Evolutionary conservation across 306 rosid genomes (phyloP), one percentile per base, ranked within the genome.

Genomic region (Rubus parviflorus): DNA sequence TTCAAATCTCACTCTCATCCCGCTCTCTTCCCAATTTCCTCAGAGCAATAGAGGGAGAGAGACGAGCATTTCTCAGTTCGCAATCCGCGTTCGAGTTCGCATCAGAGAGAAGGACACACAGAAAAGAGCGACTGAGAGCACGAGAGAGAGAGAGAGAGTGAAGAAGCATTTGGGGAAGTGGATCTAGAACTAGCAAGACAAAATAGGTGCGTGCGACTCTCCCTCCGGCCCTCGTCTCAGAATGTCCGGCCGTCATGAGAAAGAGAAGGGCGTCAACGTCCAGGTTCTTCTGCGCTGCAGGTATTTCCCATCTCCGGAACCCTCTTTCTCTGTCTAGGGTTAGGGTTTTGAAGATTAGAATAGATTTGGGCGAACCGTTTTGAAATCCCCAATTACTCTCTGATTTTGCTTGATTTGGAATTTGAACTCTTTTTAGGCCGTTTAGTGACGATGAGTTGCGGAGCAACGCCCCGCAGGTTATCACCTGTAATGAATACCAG

Each of bases 271-370:
- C 22, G 98, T 94, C 49, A 94, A 94, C 69, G 98, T 94, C 78
- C 98, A 94, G 75, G 98, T 94, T 52, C 98, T 94, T 67, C 97
- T 94, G 45, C 96, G 97, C 52, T 94, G 98, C 94, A 86, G 98
- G 98, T 93, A 82, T 6, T 40, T 37, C n/a, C 16, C 14, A 13
- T 30, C 9, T 30, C 17, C 5, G 14, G 8, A 17, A n/a, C 48
- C 38, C 5, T 6, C 4, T 75, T 7, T 30, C 10, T 5, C 4
- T 12, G 3, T 11, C 54, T 45, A 68, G 42, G 66, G 82, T 74
- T 77, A 35, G 45, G 51, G 12, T 82, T 46, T 41, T 22, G 22
- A 23, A 6, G 64, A 16, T 42, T 19, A 16, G 68, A 52, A 19
- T 8, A 5, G 35, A 66, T 62, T 40, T 73, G 41, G 64, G 68